Evolutionary conservation across 805 yeast species (phyloP), one percentile per base, ranked within the genome.

Genomic region (Hanseniaspora clermontiae): DNA sequence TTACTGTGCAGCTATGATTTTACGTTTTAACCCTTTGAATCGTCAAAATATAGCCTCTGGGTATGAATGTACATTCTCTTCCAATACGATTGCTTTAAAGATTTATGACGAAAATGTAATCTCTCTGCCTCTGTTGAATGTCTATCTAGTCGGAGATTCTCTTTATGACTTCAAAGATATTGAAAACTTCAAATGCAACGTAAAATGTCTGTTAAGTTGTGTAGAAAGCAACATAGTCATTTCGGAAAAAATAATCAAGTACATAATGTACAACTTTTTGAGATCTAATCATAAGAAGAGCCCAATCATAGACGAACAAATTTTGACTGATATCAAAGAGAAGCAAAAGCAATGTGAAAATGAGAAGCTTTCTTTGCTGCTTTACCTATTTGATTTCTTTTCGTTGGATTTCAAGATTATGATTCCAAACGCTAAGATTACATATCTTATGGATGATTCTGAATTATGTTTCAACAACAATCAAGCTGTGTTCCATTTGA

Each of bases 181-280:
- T 11, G 31, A 60, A 12, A 58, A 62, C 4, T 47, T 63, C 15
- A 56, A 61, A 3, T 46, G 51, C 36, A 57, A 60, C 27, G 60
- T 65, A 12, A 58, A 64, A 10, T 60, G 61, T 46, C 64, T 65
- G 11, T 45, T 63, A 14, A 66, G 62, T 53, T 58, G 68, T 12
- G 63, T 68, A 3, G 66, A 68, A 49, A 69, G 71, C 15, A 59
- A 66, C 1, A 51, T 68, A 2, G 62, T 62, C n/a, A 57, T 66
- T 2, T 38, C 54, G 9, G 49, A 52, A 31, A 55, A 59, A 17
- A 53, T 52, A 34, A 15, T 52, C 8, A 57, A 60, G 36, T 57
- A 59, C 49, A 52, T 59, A 34, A 34, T 60, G 6, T 50, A 46
- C 20, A 45, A 57, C 49, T 55, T 48, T 43, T 3, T 46, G 5